Percentiles rank a stretch among this genome's conserved stretches.
phyloP scores from a whole-genome alignment of 768 basidiomycete species.

The Macrolepiota dolichaula region DNA sequence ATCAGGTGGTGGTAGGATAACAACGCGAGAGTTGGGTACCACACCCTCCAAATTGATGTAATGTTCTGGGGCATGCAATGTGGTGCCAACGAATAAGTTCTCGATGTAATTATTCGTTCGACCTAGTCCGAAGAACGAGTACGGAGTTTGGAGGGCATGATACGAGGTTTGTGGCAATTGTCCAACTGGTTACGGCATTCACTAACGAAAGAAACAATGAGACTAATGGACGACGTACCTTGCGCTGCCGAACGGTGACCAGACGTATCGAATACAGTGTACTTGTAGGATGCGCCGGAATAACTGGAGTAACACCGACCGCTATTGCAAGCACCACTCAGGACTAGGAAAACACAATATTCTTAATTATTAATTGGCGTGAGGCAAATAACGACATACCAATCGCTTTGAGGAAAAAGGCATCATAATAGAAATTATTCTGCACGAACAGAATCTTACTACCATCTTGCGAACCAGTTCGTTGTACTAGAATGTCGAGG shows the following conservation, averaged over 20 bases:
- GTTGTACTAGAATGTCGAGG: constrained; percentile 88
- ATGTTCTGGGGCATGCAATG: constrained; percentile 66
- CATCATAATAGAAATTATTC: constrained; percentile 98
- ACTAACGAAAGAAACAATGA: neutral
- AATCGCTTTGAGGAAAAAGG: constrained; percentile 97
- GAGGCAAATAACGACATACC: constrained; percentile 44
- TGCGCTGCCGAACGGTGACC: constrained; percentile 89
- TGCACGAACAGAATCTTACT: constrained; percentile 80
- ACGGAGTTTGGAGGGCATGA: constrained; percentile 86
- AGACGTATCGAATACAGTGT: constrained; percentile 90
- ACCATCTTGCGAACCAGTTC: constrained; percentile 62
- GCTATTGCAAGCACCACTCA: constrained; percentile 90
- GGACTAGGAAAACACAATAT: constrained; percentile 42
- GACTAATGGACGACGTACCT: constrained; percentile 38
- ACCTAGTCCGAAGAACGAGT: constrained; percentile 94
- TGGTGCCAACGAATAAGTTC: constrained; percentile 94
- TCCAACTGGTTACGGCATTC: constrained; percentile 52
- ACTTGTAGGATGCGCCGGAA: constrained; percentile 94
- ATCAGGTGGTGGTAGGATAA: constrained; percentile 66
- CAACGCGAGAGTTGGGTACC: constrained; percentile 94
- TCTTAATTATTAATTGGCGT: neutral
- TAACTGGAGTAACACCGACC: constrained; percentile 81
- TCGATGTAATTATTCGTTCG: constrained; percentile 99
- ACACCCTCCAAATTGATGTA: constrained; percentile 95
- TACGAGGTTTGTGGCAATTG: constrained; percentile 94